phyloP scores from a whole-genome alignment of 176 grass and related monocot genomes.

The Alopecurus myosuroides region DNA sequence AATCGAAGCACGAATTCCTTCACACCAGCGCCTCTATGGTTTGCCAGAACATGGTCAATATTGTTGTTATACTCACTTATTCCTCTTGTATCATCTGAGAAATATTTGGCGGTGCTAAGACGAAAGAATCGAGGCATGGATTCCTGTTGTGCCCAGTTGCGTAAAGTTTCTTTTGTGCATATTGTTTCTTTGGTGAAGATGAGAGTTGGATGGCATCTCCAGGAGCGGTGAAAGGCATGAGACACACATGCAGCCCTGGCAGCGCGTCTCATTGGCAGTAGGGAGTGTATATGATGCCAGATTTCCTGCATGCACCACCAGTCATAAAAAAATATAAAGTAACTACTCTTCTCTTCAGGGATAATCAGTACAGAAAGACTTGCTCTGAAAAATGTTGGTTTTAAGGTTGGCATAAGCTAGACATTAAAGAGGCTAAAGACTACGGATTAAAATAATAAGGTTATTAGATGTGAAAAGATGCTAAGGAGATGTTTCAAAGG shows the following conservation, averaged over 20 bases:
- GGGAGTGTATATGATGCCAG: not conserved
- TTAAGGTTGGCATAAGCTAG: not conserved
- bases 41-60: not conserved
- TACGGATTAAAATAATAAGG: too few relatives aligned
- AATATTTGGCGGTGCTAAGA: too few relatives aligned
- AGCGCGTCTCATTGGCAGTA: not conserved
- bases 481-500: not conserved
- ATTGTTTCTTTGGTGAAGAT: not conserved
- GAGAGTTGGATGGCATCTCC: not conserved
- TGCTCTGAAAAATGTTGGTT: too few relatives aligned
- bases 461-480: not conserved
- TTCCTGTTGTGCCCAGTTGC: too few relatives aligned
- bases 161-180: not conserved
- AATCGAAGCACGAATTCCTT: not conserved
- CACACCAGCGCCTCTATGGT: not conserved
- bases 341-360: too few relatives aligned
- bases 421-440: not conserved
- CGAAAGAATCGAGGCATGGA: too few relatives aligned
- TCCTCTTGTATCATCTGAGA: not conserved
- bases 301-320: constrained; percentile 3
- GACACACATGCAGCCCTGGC: not conserved
- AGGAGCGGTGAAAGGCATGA: not conserved
- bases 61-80: not conserved
- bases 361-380: too few relatives aligned
- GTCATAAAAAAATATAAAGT: too few relatives aligned